A percentile compares a stretch with the other conserved stretches of the same genome.
These are phyloP conservation scores for Phytophthora rubi DNA, from an alignment of 352 stramenopile species.

Conservation along the genomic window DNA sequence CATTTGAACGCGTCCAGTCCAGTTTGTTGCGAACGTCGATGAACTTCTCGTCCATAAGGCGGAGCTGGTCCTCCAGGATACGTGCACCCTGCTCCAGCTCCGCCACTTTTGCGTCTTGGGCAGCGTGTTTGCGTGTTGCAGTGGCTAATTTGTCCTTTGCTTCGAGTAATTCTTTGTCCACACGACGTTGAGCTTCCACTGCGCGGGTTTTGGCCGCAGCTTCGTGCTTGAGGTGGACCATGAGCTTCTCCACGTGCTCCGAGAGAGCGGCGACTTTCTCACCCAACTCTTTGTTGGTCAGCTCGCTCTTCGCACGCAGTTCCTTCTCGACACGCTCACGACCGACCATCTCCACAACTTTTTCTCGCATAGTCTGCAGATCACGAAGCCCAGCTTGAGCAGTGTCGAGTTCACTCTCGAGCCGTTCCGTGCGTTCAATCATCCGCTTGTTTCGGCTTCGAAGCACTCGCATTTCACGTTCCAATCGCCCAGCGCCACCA, in stretches of 20 bases:
- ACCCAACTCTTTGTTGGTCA: conserved; percentile 61
- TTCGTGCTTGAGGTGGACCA: conserved; percentile 97
- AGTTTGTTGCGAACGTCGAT: conserved; percentile 96
- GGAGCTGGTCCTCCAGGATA: conserved; percentile 95
- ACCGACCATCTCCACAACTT: conserved; percentile 78
- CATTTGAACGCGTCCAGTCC: conserved; percentile 91
- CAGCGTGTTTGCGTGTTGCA: conserved; percentile 82
- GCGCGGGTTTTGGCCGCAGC: conserved; percentile 92
- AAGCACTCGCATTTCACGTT: conserved; percentile 72
- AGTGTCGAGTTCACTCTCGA: conserved; percentile 63
- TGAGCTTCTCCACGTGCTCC: conserved; percentile 97
- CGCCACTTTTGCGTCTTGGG: conserved; percentile 87
- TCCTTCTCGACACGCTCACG: conserved; percentile 90
- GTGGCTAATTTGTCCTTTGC: conserved; percentile 58
- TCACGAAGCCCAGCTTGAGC: conserved; percentile 58
- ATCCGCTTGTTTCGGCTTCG: conserved; percentile 80
- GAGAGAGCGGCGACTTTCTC: conserved; percentile 93
- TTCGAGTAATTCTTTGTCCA: conserved; percentile 85
- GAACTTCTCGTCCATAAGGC: conserved; percentile 98
- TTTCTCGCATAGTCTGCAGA: conserved; percentile 74
- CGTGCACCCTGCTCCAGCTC: conserved; percentile 94
- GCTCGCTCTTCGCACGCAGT: conserved; percentile 71
- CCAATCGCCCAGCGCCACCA: conserved; percentile 61
- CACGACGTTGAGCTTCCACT: conserved; percentile 71
- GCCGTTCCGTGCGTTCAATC: conserved; percentile 48